A percentile compares a stretch with the other conserved stretches of the same genome.
These are phyloP conservation scores for Schizochytrium sp. DNA, from an alignment of 108 stramenopile genomes.

Conservation along the genomic window DNA sequence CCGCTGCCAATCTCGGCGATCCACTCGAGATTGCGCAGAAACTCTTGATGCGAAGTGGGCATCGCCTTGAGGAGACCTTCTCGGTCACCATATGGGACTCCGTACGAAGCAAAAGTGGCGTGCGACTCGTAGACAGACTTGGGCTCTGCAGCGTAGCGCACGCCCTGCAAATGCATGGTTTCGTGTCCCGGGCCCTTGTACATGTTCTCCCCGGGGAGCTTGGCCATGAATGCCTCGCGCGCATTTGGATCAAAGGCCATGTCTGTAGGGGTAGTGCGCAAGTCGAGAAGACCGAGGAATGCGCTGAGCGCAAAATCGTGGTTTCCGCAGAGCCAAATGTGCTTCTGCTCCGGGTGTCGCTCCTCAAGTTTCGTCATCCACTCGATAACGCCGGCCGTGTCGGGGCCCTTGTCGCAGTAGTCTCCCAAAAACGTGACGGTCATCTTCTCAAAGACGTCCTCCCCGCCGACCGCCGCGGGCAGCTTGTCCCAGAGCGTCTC, in stretches of 20 bases:
- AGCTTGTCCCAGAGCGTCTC: background rate
- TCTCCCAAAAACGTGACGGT: background rate
- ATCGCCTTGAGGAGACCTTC: background rate
- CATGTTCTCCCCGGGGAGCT: background rate
- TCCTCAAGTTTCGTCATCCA: background rate
- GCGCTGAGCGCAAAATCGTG: constrained; percentile 16
- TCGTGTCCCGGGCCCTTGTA: background rate
- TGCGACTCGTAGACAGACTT: background rate
- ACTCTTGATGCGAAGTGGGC: background rate
- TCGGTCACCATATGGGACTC: background rate
- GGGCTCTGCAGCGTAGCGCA: background rate
- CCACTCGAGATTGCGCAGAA: background rate
- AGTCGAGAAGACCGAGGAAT: background rate
- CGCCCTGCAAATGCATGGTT: constrained; percentile 3
- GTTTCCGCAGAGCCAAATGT: background rate
- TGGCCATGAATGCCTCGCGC: background rate
- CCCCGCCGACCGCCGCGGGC: background rate
- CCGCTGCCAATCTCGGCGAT: background rate
- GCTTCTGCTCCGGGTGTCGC: background rate
- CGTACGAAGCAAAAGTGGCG: background rate
- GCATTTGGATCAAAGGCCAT: background rate
- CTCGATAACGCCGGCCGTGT: background rate
- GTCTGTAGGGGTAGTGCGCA: background rate
- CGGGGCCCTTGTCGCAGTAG: constrained; percentile 11
- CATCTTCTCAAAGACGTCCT: constrained; percentile 1